Conservation (phyloP, 169 alveolate species). For the Theileria sp. region DNA sequence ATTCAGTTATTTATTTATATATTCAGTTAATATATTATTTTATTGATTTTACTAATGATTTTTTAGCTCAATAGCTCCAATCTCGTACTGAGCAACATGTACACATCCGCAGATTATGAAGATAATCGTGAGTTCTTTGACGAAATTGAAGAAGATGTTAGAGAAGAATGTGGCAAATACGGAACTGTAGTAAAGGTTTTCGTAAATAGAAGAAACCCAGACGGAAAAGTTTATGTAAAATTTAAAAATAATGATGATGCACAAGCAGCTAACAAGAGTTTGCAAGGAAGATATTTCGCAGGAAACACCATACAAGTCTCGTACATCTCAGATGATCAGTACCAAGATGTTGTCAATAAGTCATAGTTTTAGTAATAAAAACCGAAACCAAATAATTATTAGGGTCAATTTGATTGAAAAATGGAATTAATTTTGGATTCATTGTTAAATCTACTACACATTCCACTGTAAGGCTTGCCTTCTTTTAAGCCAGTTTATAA, state of each 20-base stretch:
- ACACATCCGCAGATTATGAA: conserved; percentile 73
- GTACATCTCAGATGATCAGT: conserved; percentile 68
- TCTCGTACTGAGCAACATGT: conserved; percentile 81
- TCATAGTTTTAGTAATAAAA: not conserved
- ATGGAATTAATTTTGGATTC: not conserved
- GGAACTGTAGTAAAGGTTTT: conserved; percentile 80
- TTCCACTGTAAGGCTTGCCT: not conserved
- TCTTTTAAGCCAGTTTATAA: not conserved
- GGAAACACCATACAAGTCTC: conserved; percentile 79
- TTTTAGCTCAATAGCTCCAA: conserved; percentile 55
- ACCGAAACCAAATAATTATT: not conserved
- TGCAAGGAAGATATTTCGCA: conserved; percentile 83
- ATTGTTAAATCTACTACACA: not conserved
- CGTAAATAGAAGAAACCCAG: conserved; percentile 71
- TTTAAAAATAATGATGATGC: conserved; percentile 71
- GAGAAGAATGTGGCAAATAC: conserved; percentile 84
- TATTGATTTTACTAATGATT: not conserved
- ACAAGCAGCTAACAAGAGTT: conserved; percentile 69
- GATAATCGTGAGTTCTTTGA: conserved; percentile 77
- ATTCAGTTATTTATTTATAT: not conserved
- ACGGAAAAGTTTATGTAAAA: conserved; percentile 83
- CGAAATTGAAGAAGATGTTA: conserved; percentile 86
- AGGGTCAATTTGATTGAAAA: not conserved
- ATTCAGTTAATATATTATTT: not conserved
- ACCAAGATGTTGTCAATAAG: conserved; percentile 41